These are phyloP conservation scores for Podila minutissima DNA, from an alignment of 192 early-diverging fungal genomes.

Conservation along the genomic window DNA sequence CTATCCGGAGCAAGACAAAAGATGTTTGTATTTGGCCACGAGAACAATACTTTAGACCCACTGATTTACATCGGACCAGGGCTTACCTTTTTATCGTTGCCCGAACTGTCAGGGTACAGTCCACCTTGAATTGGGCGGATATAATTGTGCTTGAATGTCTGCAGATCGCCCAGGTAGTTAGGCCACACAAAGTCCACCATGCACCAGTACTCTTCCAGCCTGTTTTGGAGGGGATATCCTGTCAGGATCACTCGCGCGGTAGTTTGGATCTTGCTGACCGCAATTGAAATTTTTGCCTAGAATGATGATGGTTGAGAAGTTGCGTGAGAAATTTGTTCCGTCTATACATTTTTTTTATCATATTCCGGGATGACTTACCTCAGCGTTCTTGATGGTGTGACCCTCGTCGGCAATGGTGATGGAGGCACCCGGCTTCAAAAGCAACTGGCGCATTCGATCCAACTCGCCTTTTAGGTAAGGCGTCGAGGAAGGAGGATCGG, in stretches of 20 bases:
- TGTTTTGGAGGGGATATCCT: conserved; percentile 88
- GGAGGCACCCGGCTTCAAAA: conserved; percentile 74
- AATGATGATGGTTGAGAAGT: neutral
- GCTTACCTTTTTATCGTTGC: conserved; percentile 31
- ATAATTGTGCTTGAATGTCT: conserved; percentile 65
- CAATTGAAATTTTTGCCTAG: conserved; percentile 35
- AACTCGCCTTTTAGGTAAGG: neutral
- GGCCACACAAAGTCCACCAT: conserved; percentile 83
- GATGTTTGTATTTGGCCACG: neutral
- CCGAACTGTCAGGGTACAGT: conserved; percentile 61
- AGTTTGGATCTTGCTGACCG: conserved; percentile 59
- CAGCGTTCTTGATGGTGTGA: conserved; percentile 74
- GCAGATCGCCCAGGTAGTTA: conserved; percentile 63
- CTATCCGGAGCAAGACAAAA: neutral
- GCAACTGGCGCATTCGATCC: conserved; percentile 25
- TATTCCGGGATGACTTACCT: conserved; percentile 13
- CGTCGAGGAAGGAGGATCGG: conserved; percentile 8
- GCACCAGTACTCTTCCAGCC: conserved; percentile 80
- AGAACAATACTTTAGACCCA: too few relatives aligned
- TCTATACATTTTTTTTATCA: neutral
- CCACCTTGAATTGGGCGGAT: conserved; percentile 70
- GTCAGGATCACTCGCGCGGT: conserved; percentile 77
- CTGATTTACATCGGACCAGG: too few relatives aligned
- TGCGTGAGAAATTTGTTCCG: too few relatives aligned
- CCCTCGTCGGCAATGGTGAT: conserved; percentile 86